Base-by-base conservation (phyloP, 768 basidiomycete species). In the Trichaptum fuscoviolaceum region DNA sequence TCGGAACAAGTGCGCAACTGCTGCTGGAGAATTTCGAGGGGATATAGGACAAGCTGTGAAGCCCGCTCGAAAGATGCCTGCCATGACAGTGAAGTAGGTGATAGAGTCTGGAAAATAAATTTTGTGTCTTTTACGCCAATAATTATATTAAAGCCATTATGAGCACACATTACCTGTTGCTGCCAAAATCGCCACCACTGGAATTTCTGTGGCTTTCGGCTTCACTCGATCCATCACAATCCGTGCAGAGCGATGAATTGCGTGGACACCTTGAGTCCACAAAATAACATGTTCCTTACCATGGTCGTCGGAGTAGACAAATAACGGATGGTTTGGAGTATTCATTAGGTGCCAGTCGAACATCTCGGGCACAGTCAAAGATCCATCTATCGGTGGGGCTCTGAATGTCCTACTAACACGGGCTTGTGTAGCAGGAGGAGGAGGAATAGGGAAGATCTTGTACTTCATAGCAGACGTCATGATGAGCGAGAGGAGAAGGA, bases 1-100 rank as follows among this genome's bases (percentile, higher is more conserved):
- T 17, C 60, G 58, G 15, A 81, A 67, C 2, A 82, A 71, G 68
- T 81, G 78, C 0, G 73, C 74, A 7, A 82, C 69, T 1, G 77
- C 79, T 17, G 68, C 69, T 30, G 71, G 72, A 17, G 80, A 77
- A 67, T 78, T 78, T 4, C 77, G 72, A 4, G 71, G 69, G 2
- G 78, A 76, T 57, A 72, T 59, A 3, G 68, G 67, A 60, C 72
- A 73, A 1, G 65, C 34, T 8, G 59, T 61, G 23, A 15, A 70
- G 9, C 70, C 72, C 10, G 70, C 67, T 17, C 70, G 65, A 9
- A 73, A 60, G 12, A 72, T 59, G 15, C 73, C 70, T 26, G 70
- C 23, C 7, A 69, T 61, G 25, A 68, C 72, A 72, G 8, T 69
- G 66, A 63, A 74, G 66, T 15, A 68, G 65, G 77, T 73, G 66